These are phyloP conservation scores for Friedmanniomyces simplex DNA, from an alignment of 495 filamentous ascomycete genomes.

Conservation along the genomic window DNA sequence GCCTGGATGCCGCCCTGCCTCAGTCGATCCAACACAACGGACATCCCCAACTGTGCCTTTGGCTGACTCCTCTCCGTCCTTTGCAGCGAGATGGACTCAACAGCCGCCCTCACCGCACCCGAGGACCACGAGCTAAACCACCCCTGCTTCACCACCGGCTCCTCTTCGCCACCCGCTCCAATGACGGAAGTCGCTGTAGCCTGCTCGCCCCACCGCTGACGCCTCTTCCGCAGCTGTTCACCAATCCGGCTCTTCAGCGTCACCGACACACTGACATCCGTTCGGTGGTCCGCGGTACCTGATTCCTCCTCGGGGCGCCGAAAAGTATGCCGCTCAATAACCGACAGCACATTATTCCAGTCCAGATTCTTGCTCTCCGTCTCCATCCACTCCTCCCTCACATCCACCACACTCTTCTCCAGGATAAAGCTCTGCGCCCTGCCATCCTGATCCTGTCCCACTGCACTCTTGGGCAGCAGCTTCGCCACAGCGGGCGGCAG, in stretches of 20 bases:
- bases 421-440: constrained; percentile 76
- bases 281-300: constrained; percentile 40
- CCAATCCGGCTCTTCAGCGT: constrained; percentile 74
- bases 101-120: constrained; percentile 70
- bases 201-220: constrained; percentile 40
- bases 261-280: constrained; percentile 73
- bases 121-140: constrained; percentile 69
- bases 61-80: constrained; percentile 72
- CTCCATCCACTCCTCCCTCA: constrained; percentile 66
- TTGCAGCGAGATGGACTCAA: constrained; percentile 78
- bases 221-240: constrained; percentile 51
- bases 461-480: constrained; percentile 66
- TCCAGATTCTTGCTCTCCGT: constrained; percentile 37
- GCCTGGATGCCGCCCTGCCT: constrained; percentile 73
- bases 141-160: constrained; percentile 45
- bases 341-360: constrained; percentile 79
- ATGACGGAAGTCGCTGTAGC: constrained; percentile 25
- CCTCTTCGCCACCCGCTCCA: constrained; percentile 35
- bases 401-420: constrained; percentile 81
- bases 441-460: constrained; percentile 48
- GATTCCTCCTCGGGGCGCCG: constrained; percentile 34
- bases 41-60: constrained; percentile 92
- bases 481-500: constrained; percentile 74
- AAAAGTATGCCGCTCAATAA: constrained; percentile 81
- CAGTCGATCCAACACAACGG: constrained; percentile 77